Evolutionary conservation across 352 stramenopile species (phyloP).

Genomic region (Hyaloperonospora brassicae): DNA sequence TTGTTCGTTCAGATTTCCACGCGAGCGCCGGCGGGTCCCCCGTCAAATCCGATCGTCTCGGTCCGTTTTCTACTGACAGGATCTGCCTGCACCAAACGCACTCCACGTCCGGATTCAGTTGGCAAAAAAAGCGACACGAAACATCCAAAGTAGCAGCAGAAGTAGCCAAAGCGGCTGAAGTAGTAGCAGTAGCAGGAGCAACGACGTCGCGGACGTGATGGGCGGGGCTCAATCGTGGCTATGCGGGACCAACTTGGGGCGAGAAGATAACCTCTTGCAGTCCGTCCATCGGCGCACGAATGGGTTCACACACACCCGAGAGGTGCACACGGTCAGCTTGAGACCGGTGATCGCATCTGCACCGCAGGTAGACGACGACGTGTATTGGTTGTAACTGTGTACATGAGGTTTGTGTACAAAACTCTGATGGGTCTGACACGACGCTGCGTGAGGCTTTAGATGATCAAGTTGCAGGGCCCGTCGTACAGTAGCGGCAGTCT

Average conservation of each 20-base stretch:
- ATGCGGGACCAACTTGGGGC: conserved; percentile 29
- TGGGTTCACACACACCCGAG: conserved; percentile 31
- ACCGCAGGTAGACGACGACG: conserved; percentile 23
- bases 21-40: background rate
- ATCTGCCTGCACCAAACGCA: conserved; percentile 5
- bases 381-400: no score
- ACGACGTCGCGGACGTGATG: conserved; percentile 14
- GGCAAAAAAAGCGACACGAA: background rate
- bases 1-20: no score
- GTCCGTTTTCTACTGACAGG: conserved; percentile 7
- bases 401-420: no score
- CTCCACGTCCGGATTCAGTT: conserved; percentile 2
- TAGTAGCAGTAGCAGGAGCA: no score
- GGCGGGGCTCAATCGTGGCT: conserved; percentile 46
- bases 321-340: conserved; percentile 17
- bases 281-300: conserved; percentile 40
- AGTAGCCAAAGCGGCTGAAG: no score
- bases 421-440: background rate
- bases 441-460: conserved; percentile 19
- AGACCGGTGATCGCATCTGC: conserved; percentile 24
- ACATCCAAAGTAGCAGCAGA: no score
- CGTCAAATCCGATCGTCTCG: conserved; percentile 10
- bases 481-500: conserved; percentile 64
- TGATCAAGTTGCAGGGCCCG: conserved; percentile 63
- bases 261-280: conserved; percentile 30